These are phyloP conservation scores for Magnolia changhungtana DNA, from an alignment of 164 flowering plant species.

Conservation along the genomic window DNA sequence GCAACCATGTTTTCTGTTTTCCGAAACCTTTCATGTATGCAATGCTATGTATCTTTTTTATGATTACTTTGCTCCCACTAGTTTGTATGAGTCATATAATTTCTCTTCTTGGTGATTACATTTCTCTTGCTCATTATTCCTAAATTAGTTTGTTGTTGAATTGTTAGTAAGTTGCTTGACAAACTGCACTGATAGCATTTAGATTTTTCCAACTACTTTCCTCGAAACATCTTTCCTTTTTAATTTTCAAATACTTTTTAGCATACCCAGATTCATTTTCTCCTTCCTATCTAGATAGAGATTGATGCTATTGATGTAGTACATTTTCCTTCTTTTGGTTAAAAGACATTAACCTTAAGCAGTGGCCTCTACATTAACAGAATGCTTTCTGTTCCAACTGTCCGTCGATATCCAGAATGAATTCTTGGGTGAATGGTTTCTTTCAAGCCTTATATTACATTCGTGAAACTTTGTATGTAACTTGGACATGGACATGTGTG, in stretches of 20 bases:
- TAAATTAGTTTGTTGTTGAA: too few relatives aligned
- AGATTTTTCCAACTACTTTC: neutral
- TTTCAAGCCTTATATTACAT: neutral
- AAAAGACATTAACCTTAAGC: neutral
- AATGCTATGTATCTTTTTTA: too few relatives aligned
- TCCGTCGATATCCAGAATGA: neutral
- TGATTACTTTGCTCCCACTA: neutral
- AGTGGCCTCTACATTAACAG: neutral
- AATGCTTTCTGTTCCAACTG: neutral
- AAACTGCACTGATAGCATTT: neutral
- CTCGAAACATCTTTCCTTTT: neutral
- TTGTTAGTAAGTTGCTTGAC: neutral
- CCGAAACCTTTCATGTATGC: too few relatives aligned
- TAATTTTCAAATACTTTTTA: too few relatives aligned
- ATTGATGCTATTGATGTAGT: neutral
- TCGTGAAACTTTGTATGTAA: too few relatives aligned
- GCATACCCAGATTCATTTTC: neutral
- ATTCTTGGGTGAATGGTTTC: neutral
- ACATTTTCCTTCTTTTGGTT: neutral
- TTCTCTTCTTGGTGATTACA: neutral
- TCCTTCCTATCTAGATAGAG: neutral
- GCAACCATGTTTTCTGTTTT: too few relatives aligned
- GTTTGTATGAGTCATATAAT: neutral
- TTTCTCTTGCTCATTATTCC: neutral
- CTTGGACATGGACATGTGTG: too few relatives aligned